A percentile compares a stretch with the other conserved stretches of the same genome.
These are phyloP conservation scores for Xylaria nigripes DNA, from an alignment of 495 filamentous ascomycete species.

Conservation along the genomic window DNA sequence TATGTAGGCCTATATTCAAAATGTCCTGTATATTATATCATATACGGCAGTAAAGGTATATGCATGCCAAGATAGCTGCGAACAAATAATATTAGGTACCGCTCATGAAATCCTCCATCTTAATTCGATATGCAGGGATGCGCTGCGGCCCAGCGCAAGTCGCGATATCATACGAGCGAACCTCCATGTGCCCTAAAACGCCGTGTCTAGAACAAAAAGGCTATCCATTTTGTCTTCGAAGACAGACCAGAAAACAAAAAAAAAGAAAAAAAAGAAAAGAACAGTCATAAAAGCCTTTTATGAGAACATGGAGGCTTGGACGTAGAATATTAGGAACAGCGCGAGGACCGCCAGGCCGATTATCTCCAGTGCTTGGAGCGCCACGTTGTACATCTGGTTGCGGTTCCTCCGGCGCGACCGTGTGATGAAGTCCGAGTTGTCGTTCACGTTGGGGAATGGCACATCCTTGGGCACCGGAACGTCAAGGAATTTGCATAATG, in stretches of 20 bases:
- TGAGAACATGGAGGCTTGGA: constrained; percentile 14
- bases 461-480: constrained; percentile 46
- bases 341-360: constrained; percentile 4
- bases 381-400: constrained; percentile 54
- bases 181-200: not conserved
- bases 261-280: too few relatives aligned
- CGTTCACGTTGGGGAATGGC: constrained; percentile 40
- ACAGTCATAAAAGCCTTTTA: not conserved
- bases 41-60: too few relatives aligned
- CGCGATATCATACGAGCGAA: not conserved
- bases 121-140: not conserved
- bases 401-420: constrained; percentile 52
- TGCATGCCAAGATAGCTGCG: too few relatives aligned
- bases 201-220: not conserved
- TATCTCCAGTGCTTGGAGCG: constrained; percentile 39
- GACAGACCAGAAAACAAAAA: too few relatives aligned
- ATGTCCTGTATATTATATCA: too few relatives aligned
- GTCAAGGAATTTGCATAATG: constrained; percentile 59
- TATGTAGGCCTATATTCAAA: too few relatives aligned
- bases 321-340: constrained; percentile 18
- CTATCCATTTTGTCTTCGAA: not conserved
- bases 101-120: not conserved
- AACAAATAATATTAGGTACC: not conserved
- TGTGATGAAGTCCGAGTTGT: constrained; percentile 47
- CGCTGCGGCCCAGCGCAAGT: not conserved